Percentiles rank a stretch among this genome's conserved stretches.
phyloP scores from a whole-genome alignment of 306 rosid species.

The Vigna reflexopilosa region DNA sequence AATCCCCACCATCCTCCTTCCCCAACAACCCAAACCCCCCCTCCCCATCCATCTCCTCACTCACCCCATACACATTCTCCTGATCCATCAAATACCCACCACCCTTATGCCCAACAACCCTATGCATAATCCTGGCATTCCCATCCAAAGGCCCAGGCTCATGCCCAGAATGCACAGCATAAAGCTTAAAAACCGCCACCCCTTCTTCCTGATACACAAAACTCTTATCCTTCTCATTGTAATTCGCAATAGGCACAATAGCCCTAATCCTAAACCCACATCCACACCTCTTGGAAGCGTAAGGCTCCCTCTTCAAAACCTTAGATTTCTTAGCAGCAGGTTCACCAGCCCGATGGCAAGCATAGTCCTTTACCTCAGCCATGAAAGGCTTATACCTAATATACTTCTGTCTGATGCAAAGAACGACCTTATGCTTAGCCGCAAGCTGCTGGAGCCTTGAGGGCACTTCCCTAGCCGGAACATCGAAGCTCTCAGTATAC shows the following conservation, averaged over 20 bases:
- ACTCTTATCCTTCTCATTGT: conserved; percentile 95
- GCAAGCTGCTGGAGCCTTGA: conserved; percentile 83
- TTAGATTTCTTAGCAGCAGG: conserved; percentile 83
- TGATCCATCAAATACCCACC: conserved; percentile 77
- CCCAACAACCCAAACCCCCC: conserved; percentile 77
- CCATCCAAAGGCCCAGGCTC: conserved; percentile 99
- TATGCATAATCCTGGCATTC: conserved; percentile 96
- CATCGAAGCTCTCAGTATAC: conserved; percentile 89
- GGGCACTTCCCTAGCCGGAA: conserved; percentile 95
- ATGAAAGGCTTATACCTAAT: conserved; percentile 97
- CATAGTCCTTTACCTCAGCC: conserved; percentile 99
- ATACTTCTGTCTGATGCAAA: conserved; percentile 96
- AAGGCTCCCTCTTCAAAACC: conserved; percentile 93
- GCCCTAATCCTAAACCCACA: conserved; percentile 99
- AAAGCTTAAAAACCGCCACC: conserved; percentile 82
- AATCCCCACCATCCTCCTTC: conserved; percentile 89
- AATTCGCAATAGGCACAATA: conserved; percentile 93
- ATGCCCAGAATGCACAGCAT: conserved; percentile 98
- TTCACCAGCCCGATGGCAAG: conserved; percentile 97
- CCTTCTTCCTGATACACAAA: conserved; percentile 98
- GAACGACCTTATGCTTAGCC: conserved; percentile 91
- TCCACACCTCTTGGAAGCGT: conserved; percentile 95
- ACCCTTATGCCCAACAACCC: conserved; percentile 94
- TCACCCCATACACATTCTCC: conserved; percentile 87
- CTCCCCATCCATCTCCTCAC: conserved; percentile 85